Evolutionary conservation across 1,284 basidiomycete genomes (phyloP), one percentile per base, ranked within the genome.

Genomic region (Chondrostereum purpureum): DNA sequence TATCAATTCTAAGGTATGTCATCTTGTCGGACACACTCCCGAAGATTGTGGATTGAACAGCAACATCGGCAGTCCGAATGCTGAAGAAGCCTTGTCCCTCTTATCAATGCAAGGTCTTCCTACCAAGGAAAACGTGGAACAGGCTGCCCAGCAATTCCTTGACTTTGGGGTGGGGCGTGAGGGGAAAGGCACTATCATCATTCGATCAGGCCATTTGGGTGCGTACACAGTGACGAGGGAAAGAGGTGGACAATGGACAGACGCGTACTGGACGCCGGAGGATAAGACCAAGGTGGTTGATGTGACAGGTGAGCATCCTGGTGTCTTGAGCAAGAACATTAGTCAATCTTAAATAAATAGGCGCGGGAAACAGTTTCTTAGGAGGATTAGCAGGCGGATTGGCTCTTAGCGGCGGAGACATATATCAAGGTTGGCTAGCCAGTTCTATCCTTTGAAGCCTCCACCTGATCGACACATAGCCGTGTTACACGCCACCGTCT

Each of bases 331-430:
- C n/a, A n/a, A n/a, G n/a, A n/a, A n/a, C n/a, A n/a, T n/a, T n/a
- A n/a, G n/a, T n/a, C n/a, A n/a, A n/a, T n/a, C n/a, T n/a, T n/a
- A 41, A 37, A 33, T 13, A 43, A 44, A 4, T 46, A 88, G 88
- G 89, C 36, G 91, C 89, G 4, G 92, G 92, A 8, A 95, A 95
- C 63, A 78, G 80, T 42, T 95, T 93, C 61, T 65, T 94, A 23
- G 92, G 92, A 8, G 88, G 90, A 0, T 68, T 94, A 5, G 79
- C 78, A 12, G 91, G 89, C 4, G 90, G 90, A 0, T 58, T 93
- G 40, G 50, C 69, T 11, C 53, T 83, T 38, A 65, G 73, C 21
- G 55, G 72, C 17, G 80, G 77, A 0, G 75, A 92, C 58, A 63
- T 83, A 10, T 70, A 73, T 39, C 64, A 78, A 68, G 88, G 89